Base-by-base conservation (phyloP, 352 stramenopile genomes). In the Globisporangium okanoganense region DNA sequence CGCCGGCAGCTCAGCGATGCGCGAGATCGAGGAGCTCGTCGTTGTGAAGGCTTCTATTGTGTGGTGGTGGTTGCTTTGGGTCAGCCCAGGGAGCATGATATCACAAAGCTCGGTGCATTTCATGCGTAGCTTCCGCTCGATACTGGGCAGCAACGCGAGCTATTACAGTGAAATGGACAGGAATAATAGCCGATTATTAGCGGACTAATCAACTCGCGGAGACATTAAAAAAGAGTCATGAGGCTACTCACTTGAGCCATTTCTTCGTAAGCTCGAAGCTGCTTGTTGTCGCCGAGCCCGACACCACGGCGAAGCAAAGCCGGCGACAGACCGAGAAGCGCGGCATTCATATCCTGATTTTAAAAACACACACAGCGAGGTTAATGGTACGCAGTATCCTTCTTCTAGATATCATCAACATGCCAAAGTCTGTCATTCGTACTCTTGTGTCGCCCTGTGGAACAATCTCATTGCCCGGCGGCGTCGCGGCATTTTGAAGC, bases 81-180 rank as follows among this genome's bases (percentile, higher is more conserved):
- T 13, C 5, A 79, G 56, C 25, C 58, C 62, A n/a, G 69, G 66
- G 16, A 76, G 56, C 53, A 75, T 55, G 8, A 81, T 27, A 25
- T 78, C 64, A 44, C 70, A 76, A 14, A 81, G 31, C 14, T 73
- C 65, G 12, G 2, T 65, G 61, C 70, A 78, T 29, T 78, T 65
- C 0, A 58, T 16, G 3, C 62, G 67, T 16, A 81, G 48, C 13
- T 66, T 64, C 7, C 67, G 63, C 61, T 81, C 73, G 14, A 81
- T 33, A 16, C 44, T 56, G 0, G 70, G 73, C 5, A 81, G 45
- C 45, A 81, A 25, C 2, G 40, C 49, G 41, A 72, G 59, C 72
- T 80, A 33, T 55, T n/a, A n/a, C n/a, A 16, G 16, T 29, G 22
- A 36, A 29, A 24, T 12, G 43, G 9, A 52, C 12, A 47, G 1